Evolutionary conservation across 208 protist species (phyloP).

Genomic region (Perkinsela sp.): DNA sequence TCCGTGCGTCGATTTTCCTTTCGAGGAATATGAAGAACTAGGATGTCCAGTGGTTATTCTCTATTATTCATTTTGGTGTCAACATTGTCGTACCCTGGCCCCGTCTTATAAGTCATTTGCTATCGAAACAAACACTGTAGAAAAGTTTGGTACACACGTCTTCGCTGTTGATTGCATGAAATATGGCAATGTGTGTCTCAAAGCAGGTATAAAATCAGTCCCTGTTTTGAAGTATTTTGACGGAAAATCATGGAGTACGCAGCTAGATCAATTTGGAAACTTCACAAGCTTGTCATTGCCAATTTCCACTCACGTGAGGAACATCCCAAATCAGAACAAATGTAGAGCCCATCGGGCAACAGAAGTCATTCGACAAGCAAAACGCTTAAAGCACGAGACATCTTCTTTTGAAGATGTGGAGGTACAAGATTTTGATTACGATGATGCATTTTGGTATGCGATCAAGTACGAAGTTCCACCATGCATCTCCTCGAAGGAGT

Average conservation of each 20-base stretch:
- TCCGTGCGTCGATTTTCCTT: neutral
- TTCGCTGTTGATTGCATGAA: neutral
- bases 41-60: neutral
- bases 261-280: neutral
- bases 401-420: neutral
- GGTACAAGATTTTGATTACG: neutral
- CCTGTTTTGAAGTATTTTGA: neutral
- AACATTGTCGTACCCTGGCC: neutral
- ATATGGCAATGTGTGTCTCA: neutral
- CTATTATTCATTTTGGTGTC: neutral
- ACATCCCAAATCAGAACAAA: neutral
- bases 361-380: neutral
- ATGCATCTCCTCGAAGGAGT: neutral
- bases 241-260: neutral
- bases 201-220: neutral
- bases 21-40: neutral
- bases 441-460: neutral
- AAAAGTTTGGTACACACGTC: neutral
- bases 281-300: neutral
- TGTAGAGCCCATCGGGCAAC: neutral
- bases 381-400: neutral
- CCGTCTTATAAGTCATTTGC: neutral
- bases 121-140: neutral
- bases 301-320: neutral
- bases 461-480: neutral